Evolutionary conservation across 345 rosid genomes (phyloP).

Genomic region (Eucalyptus curtisii): DNA sequence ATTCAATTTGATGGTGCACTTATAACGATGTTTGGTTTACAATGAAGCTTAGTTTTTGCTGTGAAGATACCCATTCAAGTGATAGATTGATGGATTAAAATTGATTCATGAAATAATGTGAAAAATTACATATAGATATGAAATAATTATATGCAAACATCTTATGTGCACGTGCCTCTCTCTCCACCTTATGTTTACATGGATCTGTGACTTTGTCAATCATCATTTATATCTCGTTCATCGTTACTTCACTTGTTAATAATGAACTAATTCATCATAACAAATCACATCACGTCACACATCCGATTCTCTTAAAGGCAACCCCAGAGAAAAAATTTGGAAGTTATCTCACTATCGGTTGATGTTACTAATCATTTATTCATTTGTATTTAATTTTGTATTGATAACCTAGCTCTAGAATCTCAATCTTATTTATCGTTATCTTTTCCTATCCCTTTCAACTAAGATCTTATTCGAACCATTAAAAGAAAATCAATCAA

Average conservation of each 20-base stretch:
- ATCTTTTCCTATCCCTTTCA: neutral
- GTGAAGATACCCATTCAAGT: neutral
- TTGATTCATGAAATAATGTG: neutral
- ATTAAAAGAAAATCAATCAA: neutral
- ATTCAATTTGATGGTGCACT: neutral
- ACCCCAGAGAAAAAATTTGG: accelerated
- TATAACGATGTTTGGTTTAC: accelerated
- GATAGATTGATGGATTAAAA: neutral
- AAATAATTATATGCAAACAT: too few species aligned
- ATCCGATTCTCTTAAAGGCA: neutral
- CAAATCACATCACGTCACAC: neutral
- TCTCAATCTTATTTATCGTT: neutral
- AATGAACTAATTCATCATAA: neutral
- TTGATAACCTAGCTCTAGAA: accelerated
- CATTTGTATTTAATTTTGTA: neutral
- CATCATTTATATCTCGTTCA: too few species aligned
- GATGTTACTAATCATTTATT: neutral
- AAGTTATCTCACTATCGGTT: neutral
- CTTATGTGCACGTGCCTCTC: too few species aligned
- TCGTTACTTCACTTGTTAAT: neutral
- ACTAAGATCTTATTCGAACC: neutral
- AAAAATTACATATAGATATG: too few species aligned
- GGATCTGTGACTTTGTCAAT: neutral
- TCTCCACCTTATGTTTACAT: too few species aligned
- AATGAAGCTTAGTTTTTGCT: neutral